phyloP scores from a whole-genome alignment of 1,139 yeast species.

The Chernovozyma sophiae-reginae region DNA sequence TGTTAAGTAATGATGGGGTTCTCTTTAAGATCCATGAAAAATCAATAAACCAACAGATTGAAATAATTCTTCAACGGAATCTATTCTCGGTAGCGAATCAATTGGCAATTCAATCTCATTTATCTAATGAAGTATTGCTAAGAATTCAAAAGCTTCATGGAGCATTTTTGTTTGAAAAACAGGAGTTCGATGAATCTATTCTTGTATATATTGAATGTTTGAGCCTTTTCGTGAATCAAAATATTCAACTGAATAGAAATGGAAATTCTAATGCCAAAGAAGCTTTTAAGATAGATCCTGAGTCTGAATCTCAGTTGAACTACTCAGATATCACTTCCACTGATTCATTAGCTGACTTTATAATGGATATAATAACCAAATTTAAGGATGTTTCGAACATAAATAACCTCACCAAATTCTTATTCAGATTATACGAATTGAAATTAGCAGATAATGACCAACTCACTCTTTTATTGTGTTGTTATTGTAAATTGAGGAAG shows the following conservation, averaged over 20 bases:
- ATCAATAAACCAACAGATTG: conserved; percentile 62
- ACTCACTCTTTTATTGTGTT: conserved; percentile 73
- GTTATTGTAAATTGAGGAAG: conserved; percentile 75
- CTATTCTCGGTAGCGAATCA: conserved; percentile 70
- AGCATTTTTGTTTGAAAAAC: conserved; percentile 60
- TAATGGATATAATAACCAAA: conserved; percentile 75
- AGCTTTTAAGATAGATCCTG: background rate
- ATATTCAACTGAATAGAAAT: background rate
- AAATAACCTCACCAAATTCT: conserved; percentile 57
- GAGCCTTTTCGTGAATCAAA: conserved; percentile 14
- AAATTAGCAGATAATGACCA: conserved; percentile 68
- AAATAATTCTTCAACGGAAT: conserved; percentile 65
- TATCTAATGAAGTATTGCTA: conserved; percentile 38
- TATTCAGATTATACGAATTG: conserved; percentile 52
- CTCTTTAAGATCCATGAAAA: conserved; percentile 68
- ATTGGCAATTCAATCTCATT: conserved; percentile 50
- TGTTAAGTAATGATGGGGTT: conserved; percentile 73
- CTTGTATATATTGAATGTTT: conserved; percentile 55
- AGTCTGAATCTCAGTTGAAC: background rate
- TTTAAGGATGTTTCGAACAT: conserved; percentile 84
- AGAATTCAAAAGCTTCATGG: conserved; percentile 66
- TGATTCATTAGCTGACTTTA: conserved; percentile 39
- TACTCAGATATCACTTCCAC: background rate
- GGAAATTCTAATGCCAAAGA: conserved; percentile 5
- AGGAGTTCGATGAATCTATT: conserved; percentile 65